Evolutionary conservation across 495 filamentous ascomycete genomes (phyloP), one percentile per base, ranked within the genome.

Genomic region (Cryomyces minteri): DNA sequence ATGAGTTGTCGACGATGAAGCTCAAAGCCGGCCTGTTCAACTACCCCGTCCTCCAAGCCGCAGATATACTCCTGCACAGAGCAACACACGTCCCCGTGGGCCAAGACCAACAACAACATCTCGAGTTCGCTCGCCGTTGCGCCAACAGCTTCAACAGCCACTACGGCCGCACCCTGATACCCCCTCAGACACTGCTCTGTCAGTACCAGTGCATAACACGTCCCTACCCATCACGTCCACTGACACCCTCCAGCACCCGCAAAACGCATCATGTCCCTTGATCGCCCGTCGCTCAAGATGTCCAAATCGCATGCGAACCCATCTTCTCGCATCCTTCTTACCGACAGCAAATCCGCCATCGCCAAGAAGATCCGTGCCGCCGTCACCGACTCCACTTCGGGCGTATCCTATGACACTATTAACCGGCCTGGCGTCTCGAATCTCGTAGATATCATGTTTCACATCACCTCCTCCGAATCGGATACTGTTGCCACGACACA

Each of bases 71-170:
- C 28, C 69, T 94, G 10, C 84, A 96, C 40, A 38, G 80, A 34
- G 76, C 88, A 36, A 96, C 92, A 0, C 87, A 94, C 69, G 90
- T 98, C 43, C 90, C 90, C 34, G 88, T 96, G 2, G 90, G 90
- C 31, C 82, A 87, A 49, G 90, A 98, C 57, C 90, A 98, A 62
- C 66, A 63, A 41, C 90, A 98, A 56, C 90, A 98, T 60, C 70
- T 98, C 39, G 92, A 98, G 60, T 92, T 95, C 56, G 76, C 86
- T 10, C 68, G 90, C 43, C 76, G 88, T 52, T 77, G 80, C 48
- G 90, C 79, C 28, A 79, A 73, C 46, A 80, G 78, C 49, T 98
- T 96, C 66, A 90, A 94, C 61, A 66, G 80, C 56, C 59, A 68
- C 11, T 87, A 80, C 56, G 69, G 72, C 4, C 52, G 67, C 0